Percentiles rank a stretch among this genome's conserved stretches.
Conservation (phyloP, 1,284 basidiomycete genomes). For the Crucibulum cyathiforme region DNA sequence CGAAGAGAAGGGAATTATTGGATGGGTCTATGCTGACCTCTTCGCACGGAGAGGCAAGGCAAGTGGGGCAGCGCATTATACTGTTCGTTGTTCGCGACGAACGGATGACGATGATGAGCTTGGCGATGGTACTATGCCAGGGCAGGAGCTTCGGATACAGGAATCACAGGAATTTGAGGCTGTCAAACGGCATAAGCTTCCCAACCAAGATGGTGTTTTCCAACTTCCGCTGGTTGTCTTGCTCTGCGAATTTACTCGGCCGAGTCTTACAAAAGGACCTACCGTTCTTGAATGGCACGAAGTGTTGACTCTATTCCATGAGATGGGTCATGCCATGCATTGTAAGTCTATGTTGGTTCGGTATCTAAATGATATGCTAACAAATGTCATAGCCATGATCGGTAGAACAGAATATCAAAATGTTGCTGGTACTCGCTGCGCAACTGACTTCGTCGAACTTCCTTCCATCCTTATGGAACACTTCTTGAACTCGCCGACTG, state of each 20-base stretch:
- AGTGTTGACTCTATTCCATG: conserved; percentile 94
- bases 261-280: conserved; percentile 66
- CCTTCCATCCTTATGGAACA: conserved; percentile 99
- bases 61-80: conserved; percentile 95
- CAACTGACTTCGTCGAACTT: conserved; percentile 97
- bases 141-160: conserved; percentile 43
- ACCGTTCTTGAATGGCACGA: conserved; percentile 92
- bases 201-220: conserved; percentile 72
- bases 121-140: conserved; percentile 63
- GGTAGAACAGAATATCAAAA: conserved; percentile 98
- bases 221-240: conserved; percentile 94
- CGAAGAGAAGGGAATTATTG: conserved; percentile 84
- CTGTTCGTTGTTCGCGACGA: conserved; percentile 91
- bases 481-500: conserved; percentile 84
- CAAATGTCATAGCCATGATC: conserved; percentile 81
- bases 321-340: conserved; percentile 99
- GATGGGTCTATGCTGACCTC: conserved; percentile 95
- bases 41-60: conserved; percentile 89
- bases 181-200: conserved; percentile 60
- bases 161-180: conserved; percentile 66
- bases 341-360: conserved; percentile 63
- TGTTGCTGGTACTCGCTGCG: conserved; percentile 97
- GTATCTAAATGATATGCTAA: not conserved
- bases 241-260: conserved; percentile 85
- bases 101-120: conserved; percentile 88